phyloP scores from a whole-genome alignment of 306 rosid species.

The Castanea mollissima region DNA sequence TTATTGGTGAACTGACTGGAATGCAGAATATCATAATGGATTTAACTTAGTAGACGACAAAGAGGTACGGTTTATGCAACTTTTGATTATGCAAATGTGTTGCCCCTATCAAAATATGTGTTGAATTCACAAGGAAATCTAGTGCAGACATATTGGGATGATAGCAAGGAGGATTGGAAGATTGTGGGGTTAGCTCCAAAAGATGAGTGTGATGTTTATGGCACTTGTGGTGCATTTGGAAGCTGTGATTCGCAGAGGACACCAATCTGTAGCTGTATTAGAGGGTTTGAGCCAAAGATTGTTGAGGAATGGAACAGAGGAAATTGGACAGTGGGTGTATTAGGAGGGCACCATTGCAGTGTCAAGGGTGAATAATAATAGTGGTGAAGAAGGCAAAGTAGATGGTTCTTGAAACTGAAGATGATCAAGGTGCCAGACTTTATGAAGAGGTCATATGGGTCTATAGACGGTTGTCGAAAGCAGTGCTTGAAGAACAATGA shows the following conservation, averaged over 20 bases:
- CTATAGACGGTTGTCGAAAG: conserved; percentile 17
- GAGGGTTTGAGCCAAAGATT: conserved; percentile 26
- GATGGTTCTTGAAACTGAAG: conserved; percentile 30
- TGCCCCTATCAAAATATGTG: background rate
- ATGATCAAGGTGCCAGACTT: conserved; percentile 38
- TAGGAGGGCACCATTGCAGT: conserved; percentile 7
- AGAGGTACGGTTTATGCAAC: conserved; percentile 15
- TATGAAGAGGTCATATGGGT: conserved; percentile 8
- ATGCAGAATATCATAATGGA: conserved; percentile 25
- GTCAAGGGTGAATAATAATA: conserved; percentile 11
- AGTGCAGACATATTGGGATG: background rate
- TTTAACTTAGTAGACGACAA: conserved; percentile 12
- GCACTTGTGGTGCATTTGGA: conserved; percentile 26
- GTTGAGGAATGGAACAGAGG: conserved; percentile 1
- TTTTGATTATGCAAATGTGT: background rate
- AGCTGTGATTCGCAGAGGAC: background rate
- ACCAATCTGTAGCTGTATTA: conserved; percentile 29
- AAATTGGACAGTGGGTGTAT: conserved; percentile 24
- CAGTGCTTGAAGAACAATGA: conserved; percentile 33
- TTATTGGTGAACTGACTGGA: conserved; percentile 34
- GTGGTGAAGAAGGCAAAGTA: background rate
- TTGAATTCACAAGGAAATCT: conserved; percentile 24
- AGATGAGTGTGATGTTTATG: conserved; percentile 24
- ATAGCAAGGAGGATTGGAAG: background rate
- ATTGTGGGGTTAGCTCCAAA: background rate